These are phyloP conservation scores for Tanacetum coccineum DNA, from an alignment of 129 eudicot genomes.

Conservation along the genomic window DNA sequence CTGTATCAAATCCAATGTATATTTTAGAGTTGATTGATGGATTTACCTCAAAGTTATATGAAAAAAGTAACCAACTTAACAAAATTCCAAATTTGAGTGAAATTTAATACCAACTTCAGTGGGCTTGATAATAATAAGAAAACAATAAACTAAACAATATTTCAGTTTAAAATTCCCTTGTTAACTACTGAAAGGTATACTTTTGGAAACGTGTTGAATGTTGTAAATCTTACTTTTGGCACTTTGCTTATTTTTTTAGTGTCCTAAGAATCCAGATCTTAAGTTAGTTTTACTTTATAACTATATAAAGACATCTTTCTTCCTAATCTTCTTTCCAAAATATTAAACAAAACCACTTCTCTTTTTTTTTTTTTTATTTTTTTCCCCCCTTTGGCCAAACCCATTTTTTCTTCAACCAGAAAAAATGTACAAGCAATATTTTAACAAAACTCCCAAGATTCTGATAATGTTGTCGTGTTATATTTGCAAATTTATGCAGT, in stretches of 20 bases:
- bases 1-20: too few relatives aligned
- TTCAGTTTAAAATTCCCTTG: conserved; percentile 34
- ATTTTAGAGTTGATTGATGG: too few relatives aligned
- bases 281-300: conserved; percentile 10
- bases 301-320: conserved; percentile 36
- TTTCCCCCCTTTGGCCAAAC: too few relatives aligned
- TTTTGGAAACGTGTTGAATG: conserved; percentile 44
- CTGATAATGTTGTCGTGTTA: conserved; percentile 11
- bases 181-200: conserved; percentile 46
- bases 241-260: conserved; percentile 57
- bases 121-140: neutral
- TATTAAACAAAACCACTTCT: conserved; percentile 19
- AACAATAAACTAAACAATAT: neutral
- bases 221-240: conserved; percentile 41
- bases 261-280: conserved; percentile 27
- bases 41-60: too few relatives aligned
- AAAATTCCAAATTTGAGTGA: neutral
- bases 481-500: neutral
- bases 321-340: conserved; percentile 18
- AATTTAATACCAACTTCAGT: too few relatives aligned
- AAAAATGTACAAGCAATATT: conserved; percentile 20
- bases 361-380: too few relatives aligned
- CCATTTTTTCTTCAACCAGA: conserved; percentile 18
- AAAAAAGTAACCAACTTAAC: neutral
- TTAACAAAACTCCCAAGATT: conserved; percentile 4